These are phyloP conservation scores for Flaveria brownii DNA, from an alignment of 129 eudicot genomes.

Conservation along the genomic window DNA sequence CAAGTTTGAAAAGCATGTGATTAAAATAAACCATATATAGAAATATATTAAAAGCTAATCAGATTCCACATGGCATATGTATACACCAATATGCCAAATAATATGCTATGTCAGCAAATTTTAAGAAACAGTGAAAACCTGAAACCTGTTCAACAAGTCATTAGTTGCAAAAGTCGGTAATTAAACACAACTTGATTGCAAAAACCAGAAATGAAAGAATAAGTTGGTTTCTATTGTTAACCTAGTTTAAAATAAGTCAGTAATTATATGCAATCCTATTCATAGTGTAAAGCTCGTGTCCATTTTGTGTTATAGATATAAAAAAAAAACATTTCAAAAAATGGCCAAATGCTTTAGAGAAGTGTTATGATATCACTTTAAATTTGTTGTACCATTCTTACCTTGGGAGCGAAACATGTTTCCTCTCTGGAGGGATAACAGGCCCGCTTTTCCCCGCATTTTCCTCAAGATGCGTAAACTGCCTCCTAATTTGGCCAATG, in stretches of 20 bases:
- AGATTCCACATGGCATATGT: not conserved
- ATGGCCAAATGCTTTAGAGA: not conserved
- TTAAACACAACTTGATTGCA: not conserved
- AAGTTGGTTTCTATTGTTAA: not conserved
- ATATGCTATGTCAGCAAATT: not conserved
- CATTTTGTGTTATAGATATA: not conserved
- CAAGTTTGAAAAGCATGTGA: not conserved
- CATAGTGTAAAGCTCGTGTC: not conserved
- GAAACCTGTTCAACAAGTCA: not conserved
- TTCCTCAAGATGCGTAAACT: slow-evolving; percentile 76
- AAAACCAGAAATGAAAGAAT: not conserved
- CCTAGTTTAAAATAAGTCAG: not conserved
- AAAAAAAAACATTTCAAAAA: not conserved
- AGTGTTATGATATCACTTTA: not conserved
- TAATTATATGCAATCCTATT: too few species aligned
- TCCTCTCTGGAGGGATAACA: slow-evolving; percentile 63
- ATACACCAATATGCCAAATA: not conserved
- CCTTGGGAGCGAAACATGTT: slow-evolving; percentile 81
- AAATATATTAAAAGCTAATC: not conserved
- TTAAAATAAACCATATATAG: not conserved
- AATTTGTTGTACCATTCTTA: slow-evolving; percentile 23
- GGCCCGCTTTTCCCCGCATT: slow-evolving; percentile 57
- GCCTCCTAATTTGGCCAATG: slow-evolving; percentile 66
- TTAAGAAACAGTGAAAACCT: not conserved
- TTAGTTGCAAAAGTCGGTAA: not conserved